Percentiles rank a stretch among this genome's conserved stretches.
These are phyloP conservation scores for Cryphonectria carpinicola DNA, from an alignment of 2,329 filamentous ascomycete species.

Conservation along the genomic window DNA sequence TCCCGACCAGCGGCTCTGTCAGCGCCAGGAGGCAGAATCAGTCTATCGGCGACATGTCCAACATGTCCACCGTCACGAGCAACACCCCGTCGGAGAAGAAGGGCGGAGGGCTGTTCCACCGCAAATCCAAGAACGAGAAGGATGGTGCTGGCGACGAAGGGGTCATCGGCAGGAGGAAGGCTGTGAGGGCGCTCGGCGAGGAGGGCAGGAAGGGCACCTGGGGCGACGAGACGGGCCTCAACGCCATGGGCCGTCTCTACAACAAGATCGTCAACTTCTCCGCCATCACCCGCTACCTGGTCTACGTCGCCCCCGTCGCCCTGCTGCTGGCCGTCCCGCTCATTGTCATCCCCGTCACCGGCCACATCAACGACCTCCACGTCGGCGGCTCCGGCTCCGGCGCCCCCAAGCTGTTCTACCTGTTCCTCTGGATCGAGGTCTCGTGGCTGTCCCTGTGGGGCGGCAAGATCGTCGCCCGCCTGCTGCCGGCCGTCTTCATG, in stretches of 20 bases:
- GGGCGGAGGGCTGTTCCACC: constrained; percentile 44
- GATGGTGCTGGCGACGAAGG: constrained; percentile 44
- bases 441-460: constrained; percentile 71
- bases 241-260: constrained; percentile 68
- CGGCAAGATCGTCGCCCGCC: constrained; percentile 66
- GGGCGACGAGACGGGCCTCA: constrained; percentile 60
- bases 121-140: constrained; percentile 33
- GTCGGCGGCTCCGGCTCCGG: constrained; percentile 40
- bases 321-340: constrained; percentile 65
- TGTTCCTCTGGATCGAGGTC: constrained; percentile 72
- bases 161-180: constrained; percentile 50
- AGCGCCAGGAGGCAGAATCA: constrained; percentile 47
- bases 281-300: constrained; percentile 66
- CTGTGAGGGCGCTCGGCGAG: constrained; percentile 45
- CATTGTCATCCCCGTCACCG: constrained; percentile 55
- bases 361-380: constrained; percentile 41
- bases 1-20: constrained; percentile 59
- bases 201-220: constrained; percentile 49
- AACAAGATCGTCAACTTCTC: constrained; percentile 67
- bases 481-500: constrained; percentile 66
- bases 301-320: constrained; percentile 69
- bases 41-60: constrained; percentile 40
- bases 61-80: constrained; percentile 35
- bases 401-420: constrained; percentile 53
- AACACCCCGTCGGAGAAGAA: constrained; percentile 49